A percentile compares a stretch with the other conserved stretches of the same genome.
These are phyloP conservation scores for Quercus berberidifolia DNA, from an alignment of 306 rosid species.

Conservation along the genomic window DNA sequence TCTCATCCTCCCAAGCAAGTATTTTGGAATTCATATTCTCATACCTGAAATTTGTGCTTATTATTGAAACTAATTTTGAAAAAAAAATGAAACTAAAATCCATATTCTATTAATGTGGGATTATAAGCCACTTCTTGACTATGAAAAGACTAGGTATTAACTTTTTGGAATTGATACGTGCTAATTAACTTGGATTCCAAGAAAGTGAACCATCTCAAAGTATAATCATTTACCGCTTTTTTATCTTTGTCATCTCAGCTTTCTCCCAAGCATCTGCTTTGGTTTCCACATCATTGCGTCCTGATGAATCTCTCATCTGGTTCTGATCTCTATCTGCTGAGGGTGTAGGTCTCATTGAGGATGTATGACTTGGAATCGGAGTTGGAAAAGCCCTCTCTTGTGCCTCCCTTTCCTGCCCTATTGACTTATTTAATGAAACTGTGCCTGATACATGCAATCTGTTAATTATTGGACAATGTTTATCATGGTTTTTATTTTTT, in stretches of 20 bases:
- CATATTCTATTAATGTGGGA: neutral
- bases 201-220: neutral
- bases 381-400: slow-evolving; percentile 24
- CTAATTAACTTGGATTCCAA: neutral
- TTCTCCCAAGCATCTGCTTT: slow-evolving; percentile 55
- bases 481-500: neutral
- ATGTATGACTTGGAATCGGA: slow-evolving; percentile 20
- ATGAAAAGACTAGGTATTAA: neutral
- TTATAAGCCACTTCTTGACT: neutral
- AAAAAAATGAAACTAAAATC: neutral
- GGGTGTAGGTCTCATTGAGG: slow-evolving; percentile 23
- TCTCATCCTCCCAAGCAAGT: slow-evolving; percentile 55
- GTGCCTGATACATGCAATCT: slow-evolving; percentile 31
- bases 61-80: neutral
- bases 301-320: slow-evolving; percentile 12
- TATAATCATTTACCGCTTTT: slow-evolving; percentile 32
- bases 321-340: slow-evolving; percentile 26
- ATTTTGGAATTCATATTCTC: slow-evolving; percentile 42
- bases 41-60: slow-evolving; percentile 43
- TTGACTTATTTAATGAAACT: slow-evolving; percentile 37
- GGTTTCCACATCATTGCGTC: slow-evolving; percentile 14
- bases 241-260: slow-evolving; percentile 47
- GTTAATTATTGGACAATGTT: slow-evolving; percentile 7
- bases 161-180: neutral
- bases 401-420: slow-evolving; percentile 26